phyloP scores from a whole-genome alignment of 495 filamentous ascomycete species.

The Diplogelasinospora grovesii region DNA sequence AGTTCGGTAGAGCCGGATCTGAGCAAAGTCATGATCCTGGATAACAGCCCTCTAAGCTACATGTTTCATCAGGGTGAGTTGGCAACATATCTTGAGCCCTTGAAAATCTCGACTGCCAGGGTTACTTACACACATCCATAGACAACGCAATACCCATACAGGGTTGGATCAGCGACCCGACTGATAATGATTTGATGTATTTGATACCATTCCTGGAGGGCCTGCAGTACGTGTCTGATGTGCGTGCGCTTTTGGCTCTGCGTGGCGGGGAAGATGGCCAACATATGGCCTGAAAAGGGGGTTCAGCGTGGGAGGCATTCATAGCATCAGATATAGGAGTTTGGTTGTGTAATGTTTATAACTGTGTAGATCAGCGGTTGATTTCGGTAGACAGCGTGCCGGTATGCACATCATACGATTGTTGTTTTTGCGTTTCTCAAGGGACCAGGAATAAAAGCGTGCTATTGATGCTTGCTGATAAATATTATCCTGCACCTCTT shows the following conservation, averaged over 20 bases:
- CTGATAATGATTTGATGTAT: conserved; percentile 84
- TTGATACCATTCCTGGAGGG: conserved; percentile 91
- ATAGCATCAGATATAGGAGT: conserved; percentile 2
- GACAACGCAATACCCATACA: conserved; percentile 95
- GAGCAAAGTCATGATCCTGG: conserved; percentile 95
- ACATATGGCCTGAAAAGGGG: conserved; percentile 33
- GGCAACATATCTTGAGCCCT: too few species aligned
- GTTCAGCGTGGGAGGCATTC: too few species aligned
- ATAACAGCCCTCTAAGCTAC: conserved; percentile 97
- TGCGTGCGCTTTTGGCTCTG: conserved; percentile 79
- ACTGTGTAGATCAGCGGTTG: too few species aligned
- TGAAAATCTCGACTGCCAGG: too few species aligned
- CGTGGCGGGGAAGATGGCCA: conserved; percentile 72
- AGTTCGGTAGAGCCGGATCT: conserved; percentile 93
- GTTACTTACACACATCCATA: conserved; percentile 31
- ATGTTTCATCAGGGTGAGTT: conserved; percentile 91
- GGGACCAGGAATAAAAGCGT: neutral
- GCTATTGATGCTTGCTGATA: too few species aligned
- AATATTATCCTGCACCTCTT: too few species aligned
- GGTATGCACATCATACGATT: too few species aligned
- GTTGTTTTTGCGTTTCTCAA: neutral
- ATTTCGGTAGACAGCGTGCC: too few species aligned
- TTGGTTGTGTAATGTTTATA: neutral
- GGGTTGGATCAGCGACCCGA: conserved; percentile 88
- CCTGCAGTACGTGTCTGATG: conserved; percentile 92